These are phyloP conservation scores for Trifolium fragiferum DNA, from an alignment of 306 rosid species.

Conservation along the genomic window DNA sequence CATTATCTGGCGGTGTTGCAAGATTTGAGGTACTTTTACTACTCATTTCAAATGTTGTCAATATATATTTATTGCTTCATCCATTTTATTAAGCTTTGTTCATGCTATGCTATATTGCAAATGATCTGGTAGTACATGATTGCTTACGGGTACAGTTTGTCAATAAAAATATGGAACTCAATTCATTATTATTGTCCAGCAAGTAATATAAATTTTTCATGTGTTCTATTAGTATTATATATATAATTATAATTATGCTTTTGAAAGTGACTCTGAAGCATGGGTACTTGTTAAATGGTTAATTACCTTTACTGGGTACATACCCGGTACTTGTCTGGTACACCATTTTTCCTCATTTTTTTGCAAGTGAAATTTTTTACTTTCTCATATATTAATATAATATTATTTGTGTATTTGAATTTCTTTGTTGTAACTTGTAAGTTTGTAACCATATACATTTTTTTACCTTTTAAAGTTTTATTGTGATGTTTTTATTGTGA, in stretches of 20 bases:
- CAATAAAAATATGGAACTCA: not conserved
- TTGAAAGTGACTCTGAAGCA: not conserved
- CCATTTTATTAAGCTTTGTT: slow-evolving; percentile 21
- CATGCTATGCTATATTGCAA: slow-evolving; percentile 20
- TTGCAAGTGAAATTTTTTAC: too few relatives aligned
- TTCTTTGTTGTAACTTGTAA: too few relatives aligned
- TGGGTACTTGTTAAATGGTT: too few relatives aligned
- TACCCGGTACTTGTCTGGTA: too few relatives aligned
- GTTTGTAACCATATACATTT: too few relatives aligned
- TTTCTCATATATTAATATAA: too few relatives aligned
- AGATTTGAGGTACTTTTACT: slow-evolving; percentile 65
- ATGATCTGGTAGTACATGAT: slow-evolving; percentile 2
- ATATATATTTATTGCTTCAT: not conserved
- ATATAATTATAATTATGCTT: not conserved
- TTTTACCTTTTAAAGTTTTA: too few relatives aligned
- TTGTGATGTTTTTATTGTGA: too few relatives aligned
- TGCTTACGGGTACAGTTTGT: slow-evolving; percentile 1
- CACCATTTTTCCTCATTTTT: too few relatives aligned
- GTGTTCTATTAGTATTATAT: not conserved
- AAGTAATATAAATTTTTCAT: not conserved
- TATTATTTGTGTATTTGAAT: too few relatives aligned
- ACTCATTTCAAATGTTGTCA: slow-evolving; percentile 26
- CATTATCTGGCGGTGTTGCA: slow-evolving; percentile 67
- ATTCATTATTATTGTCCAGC: not conserved
- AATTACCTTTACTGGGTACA: too few relatives aligned